Conservation (phyloP, 2,329 filamentous ascomycete species). For the Akanthomyces uredinophilus region DNA sequence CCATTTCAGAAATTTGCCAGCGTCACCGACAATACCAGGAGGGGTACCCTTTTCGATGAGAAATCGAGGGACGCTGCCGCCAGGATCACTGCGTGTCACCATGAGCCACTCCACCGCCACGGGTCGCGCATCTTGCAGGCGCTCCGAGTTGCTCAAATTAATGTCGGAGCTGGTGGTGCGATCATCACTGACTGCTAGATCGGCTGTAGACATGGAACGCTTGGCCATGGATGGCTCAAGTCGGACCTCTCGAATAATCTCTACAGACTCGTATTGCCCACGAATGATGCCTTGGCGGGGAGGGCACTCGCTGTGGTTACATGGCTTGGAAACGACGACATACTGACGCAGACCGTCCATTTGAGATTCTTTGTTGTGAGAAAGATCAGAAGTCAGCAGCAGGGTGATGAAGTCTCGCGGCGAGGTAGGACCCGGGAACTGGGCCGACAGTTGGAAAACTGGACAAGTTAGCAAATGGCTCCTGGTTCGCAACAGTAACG, state of each 20-base stretch:
- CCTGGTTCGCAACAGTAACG: slow-evolving; percentile 11
- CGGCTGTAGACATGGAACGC: slow-evolving; percentile 29
- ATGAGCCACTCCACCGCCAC: slow-evolving; percentile 78
- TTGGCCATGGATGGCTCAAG: slow-evolving; percentile 37
- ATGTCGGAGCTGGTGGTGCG: neutral
- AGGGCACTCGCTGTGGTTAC: slow-evolving; percentile 68
- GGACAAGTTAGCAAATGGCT: slow-evolving; percentile 19
- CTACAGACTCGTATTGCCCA: slow-evolving; percentile 85
- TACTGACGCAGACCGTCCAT: slow-evolving; percentile 58
- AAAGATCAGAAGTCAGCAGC: slow-evolving; percentile 61
- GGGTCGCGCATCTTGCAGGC: slow-evolving; percentile 27
- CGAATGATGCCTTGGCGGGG: slow-evolving; percentile 69
- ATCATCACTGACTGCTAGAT: slow-evolving; percentile 20
- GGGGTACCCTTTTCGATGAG: slow-evolving; percentile 89
- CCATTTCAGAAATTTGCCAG: slow-evolving; percentile 79
- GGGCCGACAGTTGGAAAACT: slow-evolving; percentile 82
- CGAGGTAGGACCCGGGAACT: slow-evolving; percentile 84
- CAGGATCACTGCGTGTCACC: slow-evolving; percentile 84
- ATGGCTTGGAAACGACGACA: slow-evolving; percentile 84
- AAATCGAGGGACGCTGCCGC: slow-evolving; percentile 81
- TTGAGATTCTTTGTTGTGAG: slow-evolving; percentile 30
- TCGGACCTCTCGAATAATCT: slow-evolving; percentile 81
- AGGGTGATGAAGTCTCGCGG: slow-evolving; percentile 84
- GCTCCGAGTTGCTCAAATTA: slow-evolving; percentile 17
- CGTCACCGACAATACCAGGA: slow-evolving; percentile 71